These are phyloP conservation scores for Pythium grandisporangium DNA, from an alignment of 352 stramenopile genomes.

Conservation along the genomic window DNA sequence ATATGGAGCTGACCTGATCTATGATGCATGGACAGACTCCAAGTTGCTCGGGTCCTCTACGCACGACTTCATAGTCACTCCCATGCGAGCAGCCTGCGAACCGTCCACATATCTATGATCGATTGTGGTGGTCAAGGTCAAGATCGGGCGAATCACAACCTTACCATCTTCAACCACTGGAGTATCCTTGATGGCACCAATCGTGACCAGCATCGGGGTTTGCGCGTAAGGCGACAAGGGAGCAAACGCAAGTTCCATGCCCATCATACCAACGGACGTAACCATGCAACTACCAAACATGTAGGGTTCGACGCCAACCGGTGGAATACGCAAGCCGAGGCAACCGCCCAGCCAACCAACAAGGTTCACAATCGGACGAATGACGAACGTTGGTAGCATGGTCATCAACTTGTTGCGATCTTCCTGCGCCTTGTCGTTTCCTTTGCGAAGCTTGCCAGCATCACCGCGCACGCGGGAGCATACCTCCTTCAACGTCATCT, in stretches of 20 bases:
- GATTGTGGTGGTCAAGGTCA: slow-evolving; percentile 64
- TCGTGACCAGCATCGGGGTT: slow-evolving; percentile 54
- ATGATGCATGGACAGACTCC: no score
- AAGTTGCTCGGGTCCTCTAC: slow-evolving; percentile 53
- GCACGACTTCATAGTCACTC: slow-evolving; percentile 31
- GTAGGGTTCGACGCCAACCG: slow-evolving; percentile 52
- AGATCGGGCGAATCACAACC: slow-evolving; percentile 44
- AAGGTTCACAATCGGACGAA: slow-evolving; percentile 45
- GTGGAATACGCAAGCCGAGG: slow-evolving; percentile 37
- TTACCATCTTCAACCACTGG: slow-evolving; percentile 47
- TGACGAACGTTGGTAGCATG: slow-evolving; percentile 40
- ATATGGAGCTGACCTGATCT: no score
- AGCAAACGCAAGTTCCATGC: slow-evolving; percentile 53
- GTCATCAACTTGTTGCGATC: slow-evolving; percentile 57
- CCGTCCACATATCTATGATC: slow-evolving; percentile 64
- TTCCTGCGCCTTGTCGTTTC: slow-evolving; percentile 45
- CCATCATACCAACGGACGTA: slow-evolving; percentile 66
- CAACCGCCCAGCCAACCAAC: slow-evolving; percentile 54
- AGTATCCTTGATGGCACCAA: slow-evolving; percentile 59
- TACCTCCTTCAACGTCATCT: slow-evolving; percentile 46
- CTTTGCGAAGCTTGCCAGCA: slow-evolving; percentile 35
- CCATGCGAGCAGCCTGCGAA: slow-evolving; percentile 50
- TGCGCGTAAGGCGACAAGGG: slow-evolving; percentile 56
- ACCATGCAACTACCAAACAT: slow-evolving; percentile 71
- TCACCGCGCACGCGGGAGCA: slow-evolving; percentile 31